Evolutionary conservation across 805 yeast species (phyloP), one percentile per base, ranked within the genome.

Genomic region (Candida loeiensis): DNA sequence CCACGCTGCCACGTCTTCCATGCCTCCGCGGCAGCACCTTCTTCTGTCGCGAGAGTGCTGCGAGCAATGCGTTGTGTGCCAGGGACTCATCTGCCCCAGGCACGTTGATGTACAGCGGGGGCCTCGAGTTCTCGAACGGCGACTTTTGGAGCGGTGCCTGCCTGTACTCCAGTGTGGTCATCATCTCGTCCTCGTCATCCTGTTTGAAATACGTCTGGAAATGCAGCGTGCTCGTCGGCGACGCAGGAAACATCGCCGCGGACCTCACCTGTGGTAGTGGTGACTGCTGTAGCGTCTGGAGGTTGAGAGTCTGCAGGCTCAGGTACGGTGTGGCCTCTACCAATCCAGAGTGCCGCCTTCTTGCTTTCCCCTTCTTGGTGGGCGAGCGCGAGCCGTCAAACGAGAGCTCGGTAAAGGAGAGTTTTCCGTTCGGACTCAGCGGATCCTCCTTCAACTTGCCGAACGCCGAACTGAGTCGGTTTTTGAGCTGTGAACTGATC

Each of bases 41-140:
- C 55, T 50, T 44, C 32, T 58, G 63, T 32, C 67, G 45, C n/a
- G 63, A 55, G 13, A 67, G 48, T 0, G 74, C 69, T 4, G 71
- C 70, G 45, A 66, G 49, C 29, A 69, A 56, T n/a, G 74, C 74
- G 43, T 58, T 59, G 40, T 69, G 74, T 3, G 74, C 74, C 48
- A 71, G 66, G n/a, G 63, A 53, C 44, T 68, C 70, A 36, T 65
- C 65, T 1, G 66, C 66, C 4, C 60, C 51, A 4, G 67, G 66
- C 39, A 56, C 34, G 15, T 44, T 37, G 28, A 42, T 35, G 18
- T 36, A 26, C 21, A 24, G 36, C 13, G 32, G 24, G 7, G 29
- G 13, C 21, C 33, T 16, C 4, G 36, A 5, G 37, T 34, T 31
- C 21, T 37, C 33, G 29, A 41, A 39, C 17, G 49, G 49, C n/a